Conservation (phyloP, 805 yeast genomes). For the Cyberlindnera lachancei region DNA sequence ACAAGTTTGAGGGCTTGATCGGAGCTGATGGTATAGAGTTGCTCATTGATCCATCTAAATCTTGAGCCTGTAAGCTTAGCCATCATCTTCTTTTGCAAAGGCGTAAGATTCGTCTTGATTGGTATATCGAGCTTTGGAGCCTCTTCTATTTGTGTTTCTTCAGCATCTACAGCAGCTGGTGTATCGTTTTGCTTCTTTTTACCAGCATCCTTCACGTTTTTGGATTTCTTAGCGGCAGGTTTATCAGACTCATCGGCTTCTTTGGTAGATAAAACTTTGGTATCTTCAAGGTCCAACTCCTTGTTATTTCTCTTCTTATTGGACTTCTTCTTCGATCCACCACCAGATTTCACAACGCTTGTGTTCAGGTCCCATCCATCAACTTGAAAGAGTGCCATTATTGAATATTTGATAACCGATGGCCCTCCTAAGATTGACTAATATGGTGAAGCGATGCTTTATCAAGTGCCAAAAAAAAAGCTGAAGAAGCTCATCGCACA, state of each 20-base stretch:
- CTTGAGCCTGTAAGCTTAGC: conserved; percentile 90
- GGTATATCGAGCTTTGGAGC: conserved; percentile 15
- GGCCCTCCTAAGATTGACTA: too few relatives aligned
- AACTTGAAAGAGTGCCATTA: conserved; percentile 68
- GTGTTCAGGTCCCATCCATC: conserved; percentile 74
- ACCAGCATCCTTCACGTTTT: conserved; percentile 2
- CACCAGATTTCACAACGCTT: conserved; percentile 43
- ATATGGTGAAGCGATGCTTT: too few relatives aligned
- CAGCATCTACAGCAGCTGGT: conserved; percentile 2
- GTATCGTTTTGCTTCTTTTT: conserved; percentile 5
- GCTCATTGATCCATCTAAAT: conserved; percentile 97
- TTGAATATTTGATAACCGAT: conserved; percentile 1
- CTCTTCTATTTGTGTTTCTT: conserved; percentile 7
- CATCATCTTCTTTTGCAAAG: conserved; percentile 92
- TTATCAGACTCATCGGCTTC: conserved; percentile 1
- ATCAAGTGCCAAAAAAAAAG: too few relatives aligned
- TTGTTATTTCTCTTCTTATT: conserved; percentile 19
- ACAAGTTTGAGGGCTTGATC: conserved; percentile 68
- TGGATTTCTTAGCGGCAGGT: conserved; percentile 7
- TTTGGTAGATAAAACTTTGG: conserved; percentile 3
- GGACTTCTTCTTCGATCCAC: conserved; percentile 21
- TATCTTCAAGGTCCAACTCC: conserved; percentile 2
- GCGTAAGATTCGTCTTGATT: conserved; percentile 52
- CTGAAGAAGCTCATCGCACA: conserved; percentile 2
- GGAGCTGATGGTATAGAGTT: conserved; percentile 82